These are phyloP conservation scores for Cercis canadensis DNA, from an alignment of 306 rosid species.

Conservation along the genomic window DNA sequence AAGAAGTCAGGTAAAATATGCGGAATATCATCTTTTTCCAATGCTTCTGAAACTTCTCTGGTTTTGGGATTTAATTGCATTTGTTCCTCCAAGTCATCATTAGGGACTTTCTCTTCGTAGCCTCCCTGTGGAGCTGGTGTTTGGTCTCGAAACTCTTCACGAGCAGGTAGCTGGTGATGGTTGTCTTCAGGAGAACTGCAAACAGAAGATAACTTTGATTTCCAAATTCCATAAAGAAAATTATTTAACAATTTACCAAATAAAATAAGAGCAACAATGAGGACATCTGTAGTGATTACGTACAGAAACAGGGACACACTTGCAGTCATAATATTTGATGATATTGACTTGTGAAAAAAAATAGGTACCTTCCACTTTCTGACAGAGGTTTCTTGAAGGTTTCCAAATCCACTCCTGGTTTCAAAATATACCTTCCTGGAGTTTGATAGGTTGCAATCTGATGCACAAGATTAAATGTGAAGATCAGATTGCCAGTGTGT, in stretches of 20 bases:
- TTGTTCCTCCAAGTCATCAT: slow-evolving; percentile 55
- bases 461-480: slow-evolving; percentile 52
- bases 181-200: slow-evolving; percentile 85
- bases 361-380: slow-evolving; percentile 80
- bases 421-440: slow-evolving; percentile 79
- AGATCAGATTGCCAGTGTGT: slow-evolving; percentile 39
- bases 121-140: slow-evolving; percentile 55
- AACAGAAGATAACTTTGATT: background rate
- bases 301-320: slow-evolving; percentile 5
- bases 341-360: slow-evolving; percentile 26
- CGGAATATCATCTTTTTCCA: slow-evolving; percentile 54
- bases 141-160: slow-evolving; percentile 65
- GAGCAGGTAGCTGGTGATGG: slow-evolving; percentile 53
- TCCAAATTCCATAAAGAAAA: no score
- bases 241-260: no score
- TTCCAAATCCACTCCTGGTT: slow-evolving; percentile 67
- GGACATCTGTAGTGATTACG: background rate
- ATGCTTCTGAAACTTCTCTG: slow-evolving; percentile 58
- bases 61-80: slow-evolving; percentile 48
- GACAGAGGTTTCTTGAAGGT: slow-evolving; percentile 65
- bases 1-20: slow-evolving; percentile 65
- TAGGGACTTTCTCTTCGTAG: slow-evolving; percentile 58
- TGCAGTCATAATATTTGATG: slow-evolving; percentile 13
- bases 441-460: slow-evolving; percentile 86
- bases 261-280: background rate